Evolutionary conservation across 768 basidiomycete species (phyloP).

Genomic region (Tulasnella sp.): DNA sequence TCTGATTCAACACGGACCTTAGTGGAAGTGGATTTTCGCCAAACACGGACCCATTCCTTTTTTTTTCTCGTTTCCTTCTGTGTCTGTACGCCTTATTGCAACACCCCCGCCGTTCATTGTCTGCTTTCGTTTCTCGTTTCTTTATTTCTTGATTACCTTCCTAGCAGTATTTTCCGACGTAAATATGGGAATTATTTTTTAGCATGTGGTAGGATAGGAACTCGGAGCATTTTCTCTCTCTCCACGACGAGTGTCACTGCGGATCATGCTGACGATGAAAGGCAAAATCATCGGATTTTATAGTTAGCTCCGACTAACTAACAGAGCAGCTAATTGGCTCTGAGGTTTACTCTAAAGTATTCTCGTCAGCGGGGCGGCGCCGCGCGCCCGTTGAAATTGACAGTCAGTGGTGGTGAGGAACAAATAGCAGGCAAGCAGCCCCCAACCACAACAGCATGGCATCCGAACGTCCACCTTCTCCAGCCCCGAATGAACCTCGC

Average conservation of each 20-base stretch:
- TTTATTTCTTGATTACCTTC: background rate
- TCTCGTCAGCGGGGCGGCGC: no score
- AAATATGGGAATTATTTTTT: background rate
- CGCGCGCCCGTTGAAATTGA: no score
- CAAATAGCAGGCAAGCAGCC: background rate
- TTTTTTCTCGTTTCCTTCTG: background rate
- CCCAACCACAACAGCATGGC: background rate
- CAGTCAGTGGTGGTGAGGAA: background rate
- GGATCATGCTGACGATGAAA: no score
- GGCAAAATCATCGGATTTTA: no score
- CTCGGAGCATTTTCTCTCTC: background rate
- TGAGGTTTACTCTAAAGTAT: no score
- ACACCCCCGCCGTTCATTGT: background rate
- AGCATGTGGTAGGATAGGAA: background rate
- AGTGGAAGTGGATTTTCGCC: background rate
- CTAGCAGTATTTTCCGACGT: background rate
- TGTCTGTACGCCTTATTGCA: background rate
- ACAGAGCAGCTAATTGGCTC: no score
- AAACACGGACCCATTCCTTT: background rate
- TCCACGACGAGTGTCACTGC: background rate
- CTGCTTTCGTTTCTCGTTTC: background rate
- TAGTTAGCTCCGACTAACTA: no score
- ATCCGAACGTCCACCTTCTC: constrained; percentile 6
- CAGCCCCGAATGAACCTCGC: constrained; percentile 33
- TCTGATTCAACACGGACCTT: background rate